phyloP scores from a whole-genome alignment of 345 rosid genomes.

The Eucalyptus curtisii region DNA sequence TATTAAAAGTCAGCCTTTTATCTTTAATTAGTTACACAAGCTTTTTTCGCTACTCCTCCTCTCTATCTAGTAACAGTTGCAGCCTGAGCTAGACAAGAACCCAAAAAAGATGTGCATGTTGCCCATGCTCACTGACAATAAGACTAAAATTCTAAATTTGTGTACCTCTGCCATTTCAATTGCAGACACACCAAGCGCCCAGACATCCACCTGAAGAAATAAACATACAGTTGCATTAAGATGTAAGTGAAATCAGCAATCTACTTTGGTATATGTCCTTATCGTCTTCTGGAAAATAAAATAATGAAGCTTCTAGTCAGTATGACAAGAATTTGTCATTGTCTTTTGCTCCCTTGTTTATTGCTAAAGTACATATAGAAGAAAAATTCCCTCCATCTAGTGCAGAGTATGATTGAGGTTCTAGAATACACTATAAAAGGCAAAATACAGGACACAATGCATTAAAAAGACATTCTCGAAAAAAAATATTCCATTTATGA shows the following conservation, averaged over 20 bases:
- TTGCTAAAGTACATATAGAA: neutral
- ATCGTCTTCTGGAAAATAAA: neutral
- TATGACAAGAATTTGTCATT: neutral
- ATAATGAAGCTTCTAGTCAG: neutral
- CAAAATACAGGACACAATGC: neutral
- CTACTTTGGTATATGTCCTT: neutral
- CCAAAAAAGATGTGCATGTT: neutral
- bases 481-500: neutral
- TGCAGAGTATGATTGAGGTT: neutral
- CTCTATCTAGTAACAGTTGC: neutral
- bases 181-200: constrained; percentile 99
- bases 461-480: neutral
- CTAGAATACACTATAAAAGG: neutral
- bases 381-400: neutral
- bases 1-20: neutral
- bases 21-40: neutral
- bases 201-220: constrained; percentile 81
- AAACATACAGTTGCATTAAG: neutral
- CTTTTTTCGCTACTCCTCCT: neutral
- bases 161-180: constrained; percentile 99
- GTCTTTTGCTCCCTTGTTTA: neutral
- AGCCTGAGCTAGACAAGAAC: neutral
- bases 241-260: neutral
- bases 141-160: neutral
- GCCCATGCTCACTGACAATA: neutral